Base-by-base conservation (phyloP, 805 yeast genomes). In the Starmera dryadoides region DNA sequence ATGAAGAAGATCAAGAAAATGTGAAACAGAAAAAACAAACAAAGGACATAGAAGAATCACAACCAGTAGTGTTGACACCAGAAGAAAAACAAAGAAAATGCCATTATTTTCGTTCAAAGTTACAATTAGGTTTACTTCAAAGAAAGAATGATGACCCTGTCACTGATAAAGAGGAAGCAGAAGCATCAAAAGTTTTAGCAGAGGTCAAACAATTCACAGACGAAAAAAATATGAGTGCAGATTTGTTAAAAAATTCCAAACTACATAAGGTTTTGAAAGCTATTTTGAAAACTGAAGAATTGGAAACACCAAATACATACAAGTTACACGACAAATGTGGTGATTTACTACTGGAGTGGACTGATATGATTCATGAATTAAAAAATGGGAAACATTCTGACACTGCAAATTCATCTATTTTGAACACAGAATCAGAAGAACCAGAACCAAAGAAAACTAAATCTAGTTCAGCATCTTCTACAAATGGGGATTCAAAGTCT, bases 221-320 rank as follows among this genome's bases (percentile, higher is more conserved):
- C 15, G n/a, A n/a, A n/a, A 35, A 35, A 9, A 30, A 47, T 3
- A 63, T 73, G 28, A 60, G 52, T 22, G 53, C 59, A 17, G 68
- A 66, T 14, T 49, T 72, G 17, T 58, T 74, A 42, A 60, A 58
- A 36, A 54, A 55, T 18, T 70, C 78, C 14, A 74, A 72, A 47
- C 58, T 74, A 37, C 77, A 73, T 49, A 74, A 74, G 51, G 78
- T 74, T 1, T 50, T 74, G 42, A 71, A 68, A 49, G 73, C 75
- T 40, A 70, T 74, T 17, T 42, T 64, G 37, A 64, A 63, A 41
- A 62, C 64, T 42, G 59, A 58, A 21, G 58, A 57, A 28, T 58
- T 71, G 44, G 68, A 61, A 42, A 63, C 66, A 42, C 62, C 66
- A 12, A 65, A 68, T 30, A 68, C 71, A 43, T 68, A 63, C 52